Evolutionary conservation across 352 stramenopile species (phyloP), one percentile per base, ranked within the genome.

Genomic region (Paralagenidium karlingii): DNA sequence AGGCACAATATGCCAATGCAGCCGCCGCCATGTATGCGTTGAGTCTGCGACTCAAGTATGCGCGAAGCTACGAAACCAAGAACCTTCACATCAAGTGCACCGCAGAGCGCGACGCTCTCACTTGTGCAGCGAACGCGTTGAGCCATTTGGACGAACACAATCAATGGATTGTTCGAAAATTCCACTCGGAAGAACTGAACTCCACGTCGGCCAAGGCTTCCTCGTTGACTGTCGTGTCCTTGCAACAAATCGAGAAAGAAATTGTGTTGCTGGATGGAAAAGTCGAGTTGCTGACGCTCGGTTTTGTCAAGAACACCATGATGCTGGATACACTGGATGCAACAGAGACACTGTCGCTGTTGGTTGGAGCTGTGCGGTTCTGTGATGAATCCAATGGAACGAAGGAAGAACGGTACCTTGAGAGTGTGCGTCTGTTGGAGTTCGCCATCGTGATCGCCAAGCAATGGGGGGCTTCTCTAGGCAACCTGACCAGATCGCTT

Each of bases 91-190:
- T n/a, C n/a, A n/a, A n/a, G n/a, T n/a, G 32, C 16, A 36, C 30
- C 19, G 51, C 64, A 0, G 69, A 87, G 38, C 70, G 70, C n/a
- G 76, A 82, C 26, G 68, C 69, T 18, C 40, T 87, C 5, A 62
- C 70, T 22, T 60, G 62, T 0, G 67, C 70, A 0, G 56, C 50
- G 38, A 70, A 65, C 28, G 46, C 69, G 9, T 46, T 87, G 20
- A 42, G 56, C 12, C 47, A 59, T 5, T 47, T 68, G 3, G 61
- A 68, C 4, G 43, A 45, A 18, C 45, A 67, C 25, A 82, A 68
- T 24, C 68, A 55, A 6, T 84, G 74, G 70, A 49, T 85, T 30
- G 67, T 84, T 31, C 68, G 70, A n/a, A 83, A 83, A 38, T 47
- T 77, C 13, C 68, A 83, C 44, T 58, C 57, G 0, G 68, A 83